Percentiles rank a stretch among this genome's conserved stretches.
Conservation (phyloP, 139 green algal genomes). For the Ulvella scutata region DNA sequence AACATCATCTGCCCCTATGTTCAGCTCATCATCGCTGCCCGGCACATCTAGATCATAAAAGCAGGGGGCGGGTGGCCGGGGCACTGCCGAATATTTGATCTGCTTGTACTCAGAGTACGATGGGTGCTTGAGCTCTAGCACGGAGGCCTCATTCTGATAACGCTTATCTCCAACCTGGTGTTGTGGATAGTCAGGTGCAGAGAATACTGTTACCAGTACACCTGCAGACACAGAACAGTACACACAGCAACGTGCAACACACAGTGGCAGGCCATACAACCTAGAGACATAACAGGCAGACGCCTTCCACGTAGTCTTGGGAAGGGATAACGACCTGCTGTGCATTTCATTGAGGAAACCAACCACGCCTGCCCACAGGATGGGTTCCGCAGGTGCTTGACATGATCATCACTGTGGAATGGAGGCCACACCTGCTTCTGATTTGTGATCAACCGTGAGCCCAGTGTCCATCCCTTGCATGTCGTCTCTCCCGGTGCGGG, state of each 20-base stretch:
- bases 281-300: not conserved
- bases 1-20: no score
- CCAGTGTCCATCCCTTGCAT: slow-evolving; percentile 26
- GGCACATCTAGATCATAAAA: not conserved
- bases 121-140: not conserved
- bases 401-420: not conserved
- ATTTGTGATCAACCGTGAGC: slow-evolving; percentile 30
- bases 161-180: slow-evolving; percentile 6
- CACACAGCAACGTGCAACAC: not conserved
- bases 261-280: not conserved
- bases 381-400: no score
- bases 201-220: slow-evolving; percentile 18
- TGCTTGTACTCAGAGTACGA: not conserved
- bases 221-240: not conserved
- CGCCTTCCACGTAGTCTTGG: no score
- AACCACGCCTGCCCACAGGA: no score
- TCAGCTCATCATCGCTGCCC: not conserved
- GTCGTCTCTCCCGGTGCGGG: slow-evolving; percentile 14
- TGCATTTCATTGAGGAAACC: no score
- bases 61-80: not conserved
- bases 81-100: not conserved
- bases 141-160: not conserved
- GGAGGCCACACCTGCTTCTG: not conserved
- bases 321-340: no score
- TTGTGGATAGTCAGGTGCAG: slow-evolving; percentile 39